phyloP scores from a whole-genome alignment of 331 rosid genomes.

The Erythrophleum ivorense region DNA sequence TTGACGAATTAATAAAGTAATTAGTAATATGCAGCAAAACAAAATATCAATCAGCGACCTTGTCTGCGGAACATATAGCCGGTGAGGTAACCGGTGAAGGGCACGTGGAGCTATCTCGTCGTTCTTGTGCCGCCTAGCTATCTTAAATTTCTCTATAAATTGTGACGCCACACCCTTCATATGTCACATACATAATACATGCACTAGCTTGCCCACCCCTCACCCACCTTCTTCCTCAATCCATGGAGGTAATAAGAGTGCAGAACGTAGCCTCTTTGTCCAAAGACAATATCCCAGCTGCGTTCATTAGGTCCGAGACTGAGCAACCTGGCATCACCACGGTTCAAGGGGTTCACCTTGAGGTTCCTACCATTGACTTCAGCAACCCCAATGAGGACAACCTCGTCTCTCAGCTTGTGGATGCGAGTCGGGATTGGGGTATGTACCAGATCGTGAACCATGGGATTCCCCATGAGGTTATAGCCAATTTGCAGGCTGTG shows the following conservation, averaged over 20 bases:
- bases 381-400: conserved; percentile 44
- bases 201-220: not conserved
- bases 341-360: conserved; percentile 48
- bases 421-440: conserved; percentile 62
- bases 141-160: not conserved
- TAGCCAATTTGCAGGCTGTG: conserved; percentile 53
- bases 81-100: not conserved
- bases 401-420: conserved; percentile 31
- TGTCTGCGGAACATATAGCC: not conserved
- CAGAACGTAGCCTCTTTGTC: conserved; percentile 52
- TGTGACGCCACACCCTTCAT: not conserved
- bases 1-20: too few relatives aligned
- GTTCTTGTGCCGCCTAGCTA: not conserved
- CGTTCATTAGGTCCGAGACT: conserved; percentile 51
- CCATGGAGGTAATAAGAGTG: conserved; percentile 58
- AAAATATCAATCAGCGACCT: too few relatives aligned
- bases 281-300: conserved; percentile 50
- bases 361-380: conserved; percentile 64
- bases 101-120: not conserved
- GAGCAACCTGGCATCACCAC: conserved; percentile 79
- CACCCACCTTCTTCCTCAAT: too few relatives aligned
- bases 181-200: not conserved
- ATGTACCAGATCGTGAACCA: conserved; percentile 82
- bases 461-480: conserved; percentile 54
- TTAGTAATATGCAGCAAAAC: too few relatives aligned